Percentiles rank a stretch among this genome's conserved stretches.
Conservation (phyloP, 1,284 basidiomycete genomes). For the Microbotryomycetes sp. region DNA sequence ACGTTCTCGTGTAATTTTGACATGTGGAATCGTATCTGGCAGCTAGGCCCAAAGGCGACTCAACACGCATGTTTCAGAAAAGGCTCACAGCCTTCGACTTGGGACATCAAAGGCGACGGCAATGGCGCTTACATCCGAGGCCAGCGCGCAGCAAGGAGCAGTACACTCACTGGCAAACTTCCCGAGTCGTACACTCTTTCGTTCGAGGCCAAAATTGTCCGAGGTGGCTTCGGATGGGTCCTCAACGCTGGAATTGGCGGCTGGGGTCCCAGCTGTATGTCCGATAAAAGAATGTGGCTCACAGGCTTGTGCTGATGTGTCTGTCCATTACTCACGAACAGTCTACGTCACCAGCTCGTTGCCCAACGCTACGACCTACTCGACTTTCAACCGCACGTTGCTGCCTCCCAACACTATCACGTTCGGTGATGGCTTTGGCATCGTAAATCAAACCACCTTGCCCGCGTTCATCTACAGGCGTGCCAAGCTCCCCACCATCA, state of each 20-base stretch:
- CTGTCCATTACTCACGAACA: too few relatives aligned
- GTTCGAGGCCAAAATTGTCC: slow-evolving; percentile 12
- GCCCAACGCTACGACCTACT: too few relatives aligned
- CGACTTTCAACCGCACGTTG: too few relatives aligned
- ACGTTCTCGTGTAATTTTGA: too few relatives aligned
- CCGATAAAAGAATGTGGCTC: too few relatives aligned
- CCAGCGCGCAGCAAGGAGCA: slow-evolving; percentile 8
- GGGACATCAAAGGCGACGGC: slow-evolving; percentile 3
- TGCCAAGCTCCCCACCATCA: too few relatives aligned
- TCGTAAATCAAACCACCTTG: slow-evolving; percentile 3
- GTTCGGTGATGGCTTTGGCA: slow-evolving; percentile 8
- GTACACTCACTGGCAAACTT: neutral
- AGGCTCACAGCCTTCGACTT: slow-evolving; percentile 9
- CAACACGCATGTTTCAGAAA: slow-evolving; percentile 5
- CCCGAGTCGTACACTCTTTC: slow-evolving; percentile 10
- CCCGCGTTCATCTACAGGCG: too few relatives aligned
- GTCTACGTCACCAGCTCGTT: too few relatives aligned
- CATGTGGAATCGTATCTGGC: slow-evolving; percentile 3
- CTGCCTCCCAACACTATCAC: slow-evolving; percentile 11
- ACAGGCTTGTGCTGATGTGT: too few relatives aligned
- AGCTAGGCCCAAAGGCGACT: slow-evolving; percentile 3
- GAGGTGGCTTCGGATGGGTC: slow-evolving; percentile 4
- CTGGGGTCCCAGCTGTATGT: too few relatives aligned
- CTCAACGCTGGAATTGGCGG: slow-evolving; percentile 8
- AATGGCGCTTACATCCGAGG: slow-evolving; percentile 10